Conservation (phyloP, 1,284 basidiomycete genomes). For the Melampsora americana region DNA sequence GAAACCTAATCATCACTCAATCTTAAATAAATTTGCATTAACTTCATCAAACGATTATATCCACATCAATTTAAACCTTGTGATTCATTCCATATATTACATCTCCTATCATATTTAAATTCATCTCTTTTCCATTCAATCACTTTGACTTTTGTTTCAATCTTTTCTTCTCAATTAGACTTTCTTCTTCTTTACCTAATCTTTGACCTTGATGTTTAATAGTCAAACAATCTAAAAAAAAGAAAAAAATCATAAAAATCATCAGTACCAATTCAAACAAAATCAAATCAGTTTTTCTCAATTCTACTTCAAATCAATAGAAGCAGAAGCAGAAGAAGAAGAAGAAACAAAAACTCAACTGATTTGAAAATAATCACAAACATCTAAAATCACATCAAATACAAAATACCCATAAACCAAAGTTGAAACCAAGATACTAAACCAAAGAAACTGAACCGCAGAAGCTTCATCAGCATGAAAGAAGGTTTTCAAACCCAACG, state of each 20-base stretch:
- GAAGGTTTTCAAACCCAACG: too few relatives aligned
- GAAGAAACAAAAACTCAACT: slow-evolving; percentile 32
- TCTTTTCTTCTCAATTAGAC: too few relatives aligned
- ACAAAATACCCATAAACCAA: slow-evolving; percentile 43
- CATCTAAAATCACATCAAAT: slow-evolving; percentile 39
- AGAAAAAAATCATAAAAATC: neutral
- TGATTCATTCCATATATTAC: too few relatives aligned
- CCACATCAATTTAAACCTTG: too few relatives aligned
- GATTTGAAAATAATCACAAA: slow-evolving; percentile 40
- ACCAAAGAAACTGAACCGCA: slow-evolving; percentile 24
- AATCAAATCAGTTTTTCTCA: neutral
- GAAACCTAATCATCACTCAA: too few relatives aligned
- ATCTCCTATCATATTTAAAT: too few relatives aligned
- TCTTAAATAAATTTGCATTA: too few relatives aligned
- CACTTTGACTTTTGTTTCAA: too few relatives aligned
- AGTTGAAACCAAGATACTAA: slow-evolving; percentile 24
- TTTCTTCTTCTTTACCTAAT: too few relatives aligned
- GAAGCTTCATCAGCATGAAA: neutral
- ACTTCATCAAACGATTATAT: too few relatives aligned
- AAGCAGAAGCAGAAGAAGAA: neutral
- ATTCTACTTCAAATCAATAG: neutral
- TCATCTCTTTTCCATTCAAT: too few relatives aligned
- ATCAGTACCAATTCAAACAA: neutral
- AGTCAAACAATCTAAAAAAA: slow-evolving; percentile 10
- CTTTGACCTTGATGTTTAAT: neutral